phyloP scores from a whole-genome alignment of 2,329 filamentous ascomycete species.

The Zasmidium angulare region DNA sequence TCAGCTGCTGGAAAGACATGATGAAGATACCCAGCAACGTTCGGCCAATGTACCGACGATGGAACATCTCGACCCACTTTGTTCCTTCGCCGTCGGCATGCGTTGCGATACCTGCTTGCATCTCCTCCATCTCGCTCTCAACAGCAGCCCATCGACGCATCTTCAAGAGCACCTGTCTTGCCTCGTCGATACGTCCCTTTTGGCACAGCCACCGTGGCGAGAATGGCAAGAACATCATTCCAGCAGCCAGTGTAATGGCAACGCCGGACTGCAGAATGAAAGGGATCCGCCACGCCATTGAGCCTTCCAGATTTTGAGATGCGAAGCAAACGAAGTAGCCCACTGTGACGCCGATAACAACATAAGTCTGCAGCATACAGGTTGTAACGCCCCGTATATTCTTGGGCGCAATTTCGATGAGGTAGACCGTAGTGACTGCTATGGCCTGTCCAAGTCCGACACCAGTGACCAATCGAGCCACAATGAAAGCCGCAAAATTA shows the following conservation, averaged over 20 bases:
- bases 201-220: constrained; percentile 32
- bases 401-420: neutral
- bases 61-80: neutral
- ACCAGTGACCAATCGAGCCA: neutral
- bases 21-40: constrained; percentile 55
- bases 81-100: neutral
- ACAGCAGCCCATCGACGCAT: neutral
- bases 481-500: neutral
- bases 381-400: neutral
- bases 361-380: neutral
- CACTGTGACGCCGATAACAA: neutral
- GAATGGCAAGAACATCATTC: constrained; percentile 36
- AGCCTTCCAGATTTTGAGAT: neutral
- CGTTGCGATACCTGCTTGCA: neutral
- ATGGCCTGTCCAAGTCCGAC: neutral
- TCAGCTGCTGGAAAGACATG: constrained; percentile 58
- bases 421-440: neutral
- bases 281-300: constrained; percentile 44
- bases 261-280: constrained; percentile 44
- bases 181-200: constrained; percentile 28
- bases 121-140: neutral
- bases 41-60: constrained; percentile 22
- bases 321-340: neutral
- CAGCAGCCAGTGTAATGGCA: constrained; percentile 40
- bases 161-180: neutral